A percentile compares a stretch with the other conserved stretches of the same genome.
Conservation (phyloP, 306 rosid genomes). For the Inga laurina region DNA sequence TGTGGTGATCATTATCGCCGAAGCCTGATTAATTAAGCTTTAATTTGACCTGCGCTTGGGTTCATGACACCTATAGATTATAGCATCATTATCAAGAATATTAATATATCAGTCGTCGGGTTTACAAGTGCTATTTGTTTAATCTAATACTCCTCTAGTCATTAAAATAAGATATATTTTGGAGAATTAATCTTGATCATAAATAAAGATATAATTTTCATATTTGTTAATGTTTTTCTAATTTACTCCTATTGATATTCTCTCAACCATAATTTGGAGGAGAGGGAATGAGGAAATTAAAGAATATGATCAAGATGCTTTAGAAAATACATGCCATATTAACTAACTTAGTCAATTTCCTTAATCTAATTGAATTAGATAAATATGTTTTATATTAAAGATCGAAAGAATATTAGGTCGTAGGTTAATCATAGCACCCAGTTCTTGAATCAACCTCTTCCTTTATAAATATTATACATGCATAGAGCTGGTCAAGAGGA, state of each 20-base stretch:
- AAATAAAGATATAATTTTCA: too few relatives aligned
- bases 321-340: too few relatives aligned
- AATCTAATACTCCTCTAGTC: too few relatives aligned
- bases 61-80: background rate
- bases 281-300: too few relatives aligned
- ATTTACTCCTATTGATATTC: too few relatives aligned
- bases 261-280: too few relatives aligned
- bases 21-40: background rate
- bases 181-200: fast-evolving
- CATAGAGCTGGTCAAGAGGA: background rate
- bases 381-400: too few relatives aligned
- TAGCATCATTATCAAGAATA: background rate
- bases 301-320: too few relatives aligned
- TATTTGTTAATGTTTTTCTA: too few relatives aligned
- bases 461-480: background rate
- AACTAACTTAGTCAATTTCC: too few relatives aligned
- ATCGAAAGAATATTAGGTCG: background rate
- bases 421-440: background rate
- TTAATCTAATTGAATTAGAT: too few relatives aligned
- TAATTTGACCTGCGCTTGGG: background rate
- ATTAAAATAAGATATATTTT: too few relatives aligned
- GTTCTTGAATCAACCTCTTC: background rate
- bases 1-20: background rate
- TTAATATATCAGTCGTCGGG: background rate
- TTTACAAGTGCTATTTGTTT: background rate